A percentile compares a stretch with the other conserved stretches of the same genome.
Evolutionary conservation across 2,329 filamentous ascomycete species (phyloP).

Genomic region (Stenocarpella maydis): DNA sequence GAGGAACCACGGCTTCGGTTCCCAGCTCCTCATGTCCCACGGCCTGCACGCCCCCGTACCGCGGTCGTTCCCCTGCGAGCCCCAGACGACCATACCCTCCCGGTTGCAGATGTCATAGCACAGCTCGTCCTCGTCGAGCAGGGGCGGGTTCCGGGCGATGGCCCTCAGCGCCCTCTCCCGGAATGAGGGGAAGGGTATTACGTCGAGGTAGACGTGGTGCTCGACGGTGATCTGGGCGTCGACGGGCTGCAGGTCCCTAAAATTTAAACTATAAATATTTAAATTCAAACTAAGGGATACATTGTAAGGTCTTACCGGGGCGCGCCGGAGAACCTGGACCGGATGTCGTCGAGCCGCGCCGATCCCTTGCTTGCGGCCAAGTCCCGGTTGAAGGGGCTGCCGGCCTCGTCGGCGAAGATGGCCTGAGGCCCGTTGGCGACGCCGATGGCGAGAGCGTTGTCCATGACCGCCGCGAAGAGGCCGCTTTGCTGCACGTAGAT

Average conservation of each 20-base stretch:
- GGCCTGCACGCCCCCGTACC: constrained; percentile 49
- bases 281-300: no score
- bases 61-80: constrained; percentile 40
- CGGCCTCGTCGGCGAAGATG: constrained; percentile 41
- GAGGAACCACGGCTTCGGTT: constrained; percentile 53
- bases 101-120: constrained; percentile 46
- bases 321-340: constrained; percentile 39
- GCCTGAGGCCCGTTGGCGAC: constrained; percentile 39
- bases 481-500: constrained; percentile 37
- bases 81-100: constrained; percentile 50
- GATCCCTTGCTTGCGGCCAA: constrained; percentile 39
- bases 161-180: constrained; percentile 43
- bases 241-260: constrained; percentile 45
- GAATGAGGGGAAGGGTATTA: constrained; percentile 46
- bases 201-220: constrained; percentile 49
- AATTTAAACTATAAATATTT: no score
- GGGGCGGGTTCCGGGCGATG: constrained; percentile 39
- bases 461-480: constrained; percentile 47
- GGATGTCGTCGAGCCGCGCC: constrained; percentile 39
- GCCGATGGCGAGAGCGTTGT: constrained; percentile 49
- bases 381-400: constrained; percentile 46
- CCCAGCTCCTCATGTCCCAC: constrained; percentile 55
- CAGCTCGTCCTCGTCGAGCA: constrained; percentile 47
- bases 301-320: no score
- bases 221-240: constrained; percentile 45